These are phyloP conservation scores for Daldinia loculata DNA, from an alignment of 495 filamentous ascomycete species.

Conservation along the genomic window DNA sequence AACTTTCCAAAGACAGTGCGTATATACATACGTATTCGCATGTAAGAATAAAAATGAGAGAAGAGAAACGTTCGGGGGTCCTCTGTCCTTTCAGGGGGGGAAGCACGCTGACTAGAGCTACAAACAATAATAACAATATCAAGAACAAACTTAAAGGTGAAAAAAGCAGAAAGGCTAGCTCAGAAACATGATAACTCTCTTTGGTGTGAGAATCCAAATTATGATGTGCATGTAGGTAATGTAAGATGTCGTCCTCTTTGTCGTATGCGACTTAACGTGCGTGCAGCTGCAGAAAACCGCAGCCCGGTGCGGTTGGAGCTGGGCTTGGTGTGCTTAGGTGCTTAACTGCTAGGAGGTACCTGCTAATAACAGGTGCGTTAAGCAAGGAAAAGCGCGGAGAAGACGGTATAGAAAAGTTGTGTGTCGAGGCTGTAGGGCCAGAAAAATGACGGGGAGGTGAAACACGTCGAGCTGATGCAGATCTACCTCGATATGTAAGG, in stretches of 20 bases:
- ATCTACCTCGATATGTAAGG: conserved; percentile 37
- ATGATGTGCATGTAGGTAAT: conserved; percentile 31
- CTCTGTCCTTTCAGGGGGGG: conserved; percentile 36
- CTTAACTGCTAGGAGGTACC: conserved; percentile 10
- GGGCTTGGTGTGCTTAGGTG: neutral
- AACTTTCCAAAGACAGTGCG: conserved; percentile 14
- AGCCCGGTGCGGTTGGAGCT: conserved; percentile 6
- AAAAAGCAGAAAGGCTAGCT: neutral
- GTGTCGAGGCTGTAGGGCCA: conserved; percentile 32
- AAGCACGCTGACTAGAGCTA: conserved; percentile 30
- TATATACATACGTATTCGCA: conserved; percentile 14
- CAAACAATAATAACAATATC: conserved; percentile 22
- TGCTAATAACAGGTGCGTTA: conserved; percentile 3
- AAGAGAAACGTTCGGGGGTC: conserved; percentile 13
- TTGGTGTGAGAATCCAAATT: conserved; percentile 23
- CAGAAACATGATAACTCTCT: neutral
- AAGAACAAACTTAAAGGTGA: neutral
- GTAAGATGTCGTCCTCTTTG: conserved; percentile 28
- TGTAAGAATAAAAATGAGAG: conserved; percentile 2
- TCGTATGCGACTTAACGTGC: conserved; percentile 33
- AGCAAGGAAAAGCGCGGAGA: conserved; percentile 22
- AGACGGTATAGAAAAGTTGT: conserved; percentile 17
- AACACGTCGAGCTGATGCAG: conserved; percentile 40
- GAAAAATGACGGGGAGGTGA: conserved; percentile 36
- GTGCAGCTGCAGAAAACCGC: conserved; percentile 33